phyloP scores from a whole-genome alignment of 345 rosid genomes.

The Crucihimalaya himalaica region DNA sequence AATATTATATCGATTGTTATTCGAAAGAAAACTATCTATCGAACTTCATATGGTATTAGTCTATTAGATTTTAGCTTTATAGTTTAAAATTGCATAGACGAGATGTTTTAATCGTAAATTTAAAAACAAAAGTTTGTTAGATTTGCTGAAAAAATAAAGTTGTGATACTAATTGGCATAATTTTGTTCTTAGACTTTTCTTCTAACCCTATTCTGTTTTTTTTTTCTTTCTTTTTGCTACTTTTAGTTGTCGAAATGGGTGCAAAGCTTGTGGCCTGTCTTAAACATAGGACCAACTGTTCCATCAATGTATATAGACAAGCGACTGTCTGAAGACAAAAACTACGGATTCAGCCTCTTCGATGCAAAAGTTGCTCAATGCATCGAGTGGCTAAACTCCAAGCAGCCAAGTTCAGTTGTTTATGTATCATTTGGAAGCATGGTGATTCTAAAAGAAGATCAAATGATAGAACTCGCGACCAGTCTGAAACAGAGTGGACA shows the following conservation, averaged over 20 bases:
- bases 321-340: slow-evolving; percentile 43
- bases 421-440: slow-evolving; percentile 67
- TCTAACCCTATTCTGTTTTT: not conserved
- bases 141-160: too few species aligned
- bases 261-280: slow-evolving; percentile 41
- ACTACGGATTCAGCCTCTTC: slow-evolving; percentile 56
- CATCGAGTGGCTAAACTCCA: slow-evolving; percentile 55
- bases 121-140: too few species aligned
- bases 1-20: too few species aligned
- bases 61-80: too few species aligned
- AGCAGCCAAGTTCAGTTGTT: slow-evolving; percentile 49
- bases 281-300: slow-evolving; percentile 52
- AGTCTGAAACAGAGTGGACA: slow-evolving; percentile 43
- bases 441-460: slow-evolving; percentile 46
- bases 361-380: slow-evolving; percentile 39
- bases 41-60: too few species aligned
- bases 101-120: too few species aligned
- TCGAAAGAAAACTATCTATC: too few species aligned
- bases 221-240: not conserved
- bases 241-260: slow-evolving; percentile 48
- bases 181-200: too few species aligned
- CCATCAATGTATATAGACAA: slow-evolving; percentile 58
- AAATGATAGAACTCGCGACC: slow-evolving; percentile 53
- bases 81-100: too few species aligned
- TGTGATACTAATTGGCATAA: too few species aligned